Conservation (phyloP, 305 asterid species). For the Withania somnifera region DNA sequence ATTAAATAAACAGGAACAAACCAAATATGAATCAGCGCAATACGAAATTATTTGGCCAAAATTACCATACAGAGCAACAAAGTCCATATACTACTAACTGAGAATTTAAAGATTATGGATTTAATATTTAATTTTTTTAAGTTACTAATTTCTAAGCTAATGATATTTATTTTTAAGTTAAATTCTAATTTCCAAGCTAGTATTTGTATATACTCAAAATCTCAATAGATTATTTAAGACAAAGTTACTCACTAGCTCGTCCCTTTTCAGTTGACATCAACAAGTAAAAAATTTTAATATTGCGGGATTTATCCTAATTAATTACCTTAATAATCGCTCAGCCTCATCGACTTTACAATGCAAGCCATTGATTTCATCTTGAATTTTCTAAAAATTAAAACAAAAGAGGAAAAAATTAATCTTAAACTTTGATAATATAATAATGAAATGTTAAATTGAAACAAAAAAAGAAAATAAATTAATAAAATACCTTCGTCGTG, state of each 20-base stretch:
- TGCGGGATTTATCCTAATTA: not conserved
- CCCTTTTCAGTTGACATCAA: too few relatives aligned
- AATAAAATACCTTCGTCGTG: not conserved
- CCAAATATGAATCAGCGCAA: not conserved
- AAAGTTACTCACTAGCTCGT: not conserved
- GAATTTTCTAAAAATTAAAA: not conserved
- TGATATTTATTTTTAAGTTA: not conserved
- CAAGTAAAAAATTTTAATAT: too few relatives aligned
- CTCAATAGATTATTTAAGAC: not conserved
- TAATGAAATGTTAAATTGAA: not conserved
- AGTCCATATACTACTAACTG: not conserved
- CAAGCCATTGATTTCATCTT: conserved; percentile 1
- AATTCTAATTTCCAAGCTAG: not conserved
- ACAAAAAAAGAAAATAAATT: not conserved
- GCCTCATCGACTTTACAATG: conserved; percentile 1
- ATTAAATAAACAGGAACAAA: not conserved
- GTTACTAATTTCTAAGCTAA: not conserved
- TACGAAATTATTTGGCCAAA: not conserved
- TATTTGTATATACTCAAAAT: not conserved
- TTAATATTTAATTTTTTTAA: not conserved
- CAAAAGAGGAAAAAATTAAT: not conserved
- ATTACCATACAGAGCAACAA: not conserved
- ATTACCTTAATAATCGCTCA: conserved; percentile 1
- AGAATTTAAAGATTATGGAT: not conserved
- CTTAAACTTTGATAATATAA: not conserved